Percentiles rank a stretch among this genome's conserved stretches.
Conservation (phyloP, 108 stramenopile species). For the Nannochloropsis gaditana region DNA sequence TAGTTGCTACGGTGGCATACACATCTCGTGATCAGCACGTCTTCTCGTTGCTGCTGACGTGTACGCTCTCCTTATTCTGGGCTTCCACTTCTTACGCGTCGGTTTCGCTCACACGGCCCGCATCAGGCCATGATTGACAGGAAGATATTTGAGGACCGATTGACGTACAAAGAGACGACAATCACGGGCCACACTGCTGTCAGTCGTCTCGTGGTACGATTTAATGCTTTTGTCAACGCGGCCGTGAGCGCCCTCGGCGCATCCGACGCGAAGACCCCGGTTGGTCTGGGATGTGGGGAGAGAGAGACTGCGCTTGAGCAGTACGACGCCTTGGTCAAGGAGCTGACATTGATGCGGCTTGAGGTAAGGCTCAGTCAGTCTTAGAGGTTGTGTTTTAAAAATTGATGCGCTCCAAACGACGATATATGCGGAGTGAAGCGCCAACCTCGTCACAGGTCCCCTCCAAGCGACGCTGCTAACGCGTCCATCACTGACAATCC, state of each 20-base stretch:
- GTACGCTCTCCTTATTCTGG: no score
- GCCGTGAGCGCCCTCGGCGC: not conserved
- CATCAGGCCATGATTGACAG: not conserved
- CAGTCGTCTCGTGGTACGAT: not conserved
- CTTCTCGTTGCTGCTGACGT: no score
- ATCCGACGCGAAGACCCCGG: not conserved
- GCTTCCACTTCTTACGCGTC: no score
- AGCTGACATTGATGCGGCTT: conserved; percentile 7
- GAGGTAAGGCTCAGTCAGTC: not conserved
- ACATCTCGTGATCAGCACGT: no score
- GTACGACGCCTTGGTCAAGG: not conserved
- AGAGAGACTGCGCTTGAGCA: conserved; percentile 15
- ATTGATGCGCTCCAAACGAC: no score
- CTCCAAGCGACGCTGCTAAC: no score
- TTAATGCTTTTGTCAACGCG: conserved; percentile 11
- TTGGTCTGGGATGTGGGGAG: not conserved
- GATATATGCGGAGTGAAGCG: no score
- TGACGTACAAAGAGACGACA: not conserved
- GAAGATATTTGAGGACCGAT: not conserved
- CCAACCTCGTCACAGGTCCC: no score
- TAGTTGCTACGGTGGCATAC: no score
- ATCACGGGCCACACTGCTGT: conserved; percentile 1
- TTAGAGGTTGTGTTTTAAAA: no score
- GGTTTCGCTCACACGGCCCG: no score
- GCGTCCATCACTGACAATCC: not conserved